Conservation (phyloP, 2,329 filamentous ascomycete species). For the Ascochyta pisi region DNA sequence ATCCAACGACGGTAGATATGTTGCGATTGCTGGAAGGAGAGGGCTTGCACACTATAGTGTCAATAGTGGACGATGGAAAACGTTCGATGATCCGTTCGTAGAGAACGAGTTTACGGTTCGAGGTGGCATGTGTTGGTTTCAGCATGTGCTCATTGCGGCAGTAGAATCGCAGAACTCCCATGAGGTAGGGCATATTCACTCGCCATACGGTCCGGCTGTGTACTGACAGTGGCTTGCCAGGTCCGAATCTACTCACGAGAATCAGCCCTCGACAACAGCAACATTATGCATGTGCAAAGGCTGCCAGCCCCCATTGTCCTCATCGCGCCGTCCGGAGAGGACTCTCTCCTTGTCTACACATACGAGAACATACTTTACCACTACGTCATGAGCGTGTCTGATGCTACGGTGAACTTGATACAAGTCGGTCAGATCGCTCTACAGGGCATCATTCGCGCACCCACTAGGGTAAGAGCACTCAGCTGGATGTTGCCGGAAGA, state of each 20-base stretch:
- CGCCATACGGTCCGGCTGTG: background rate
- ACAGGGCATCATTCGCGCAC: conserved; percentile 93
- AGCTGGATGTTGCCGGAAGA: conserved; percentile 95
- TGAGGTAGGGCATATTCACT: conserved; percentile 60
- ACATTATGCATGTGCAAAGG: conserved; percentile 76
- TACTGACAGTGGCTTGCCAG: conserved; percentile 43
- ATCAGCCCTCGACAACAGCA: conserved; percentile 73
- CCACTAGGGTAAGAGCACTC: conserved; percentile 87
- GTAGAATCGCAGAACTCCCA: conserved; percentile 85
- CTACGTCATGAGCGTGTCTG: conserved; percentile 80
- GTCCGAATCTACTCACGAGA: conserved; percentile 94
- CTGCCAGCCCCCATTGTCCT: conserved; percentile 88
- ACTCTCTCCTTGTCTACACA: conserved; percentile 95
- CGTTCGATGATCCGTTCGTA: conserved; percentile 78
- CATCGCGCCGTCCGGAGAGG: conserved; percentile 86
- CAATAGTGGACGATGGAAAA: conserved; percentile 93
- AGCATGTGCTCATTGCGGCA: conserved; percentile 90
- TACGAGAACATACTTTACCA: conserved; percentile 96
- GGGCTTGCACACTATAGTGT: conserved; percentile 96
- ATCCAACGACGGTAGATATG: conserved; percentile 89
- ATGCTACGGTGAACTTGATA: conserved; percentile 76
- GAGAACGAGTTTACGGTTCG: conserved; percentile 93
- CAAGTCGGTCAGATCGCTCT: conserved; percentile 99
- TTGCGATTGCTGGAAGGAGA: conserved; percentile 91
- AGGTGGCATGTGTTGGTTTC: conserved; percentile 98